Evolutionary conservation across 306 rosid genomes (phyloP).

Genomic region (Dryas octopetala): DNA sequence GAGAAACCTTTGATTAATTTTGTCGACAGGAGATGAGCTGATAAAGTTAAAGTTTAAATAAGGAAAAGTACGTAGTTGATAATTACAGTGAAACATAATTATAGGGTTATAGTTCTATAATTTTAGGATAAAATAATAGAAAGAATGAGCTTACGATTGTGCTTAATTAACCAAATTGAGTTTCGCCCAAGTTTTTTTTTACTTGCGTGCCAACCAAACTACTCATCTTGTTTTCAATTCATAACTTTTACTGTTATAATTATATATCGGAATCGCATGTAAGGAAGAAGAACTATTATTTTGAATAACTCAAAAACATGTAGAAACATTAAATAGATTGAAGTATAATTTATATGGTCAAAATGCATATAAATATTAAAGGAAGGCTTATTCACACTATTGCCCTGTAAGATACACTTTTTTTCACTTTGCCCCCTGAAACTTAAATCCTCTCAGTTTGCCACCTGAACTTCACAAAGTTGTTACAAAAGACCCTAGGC

Average conservation of each 20-base stretch:
- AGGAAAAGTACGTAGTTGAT: no score
- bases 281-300: neutral
- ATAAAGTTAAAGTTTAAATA: no score
- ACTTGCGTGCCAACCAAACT: neutral
- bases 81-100: neutral
- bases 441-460: no score
- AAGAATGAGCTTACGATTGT: neutral
- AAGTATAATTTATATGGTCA: conserved; percentile 11
- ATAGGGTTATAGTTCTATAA: neutral
- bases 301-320: neutral
- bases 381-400: no score
- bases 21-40: no score
- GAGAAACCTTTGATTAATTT: no score
- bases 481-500: no score
- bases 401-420: no score
- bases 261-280: no score
- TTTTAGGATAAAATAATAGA: neutral
- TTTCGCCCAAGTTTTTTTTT: neutral
- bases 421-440: no score
- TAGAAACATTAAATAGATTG: neutral
- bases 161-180: neutral
- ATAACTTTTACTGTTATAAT: no score
- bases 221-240: neutral
- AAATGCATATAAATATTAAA: conserved; percentile 13
- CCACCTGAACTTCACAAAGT: no score